Evolutionary conservation across 179 eudicot species (phyloP), one percentile per base, ranked within the genome.

Genomic region (Silene coronaria): DNA sequence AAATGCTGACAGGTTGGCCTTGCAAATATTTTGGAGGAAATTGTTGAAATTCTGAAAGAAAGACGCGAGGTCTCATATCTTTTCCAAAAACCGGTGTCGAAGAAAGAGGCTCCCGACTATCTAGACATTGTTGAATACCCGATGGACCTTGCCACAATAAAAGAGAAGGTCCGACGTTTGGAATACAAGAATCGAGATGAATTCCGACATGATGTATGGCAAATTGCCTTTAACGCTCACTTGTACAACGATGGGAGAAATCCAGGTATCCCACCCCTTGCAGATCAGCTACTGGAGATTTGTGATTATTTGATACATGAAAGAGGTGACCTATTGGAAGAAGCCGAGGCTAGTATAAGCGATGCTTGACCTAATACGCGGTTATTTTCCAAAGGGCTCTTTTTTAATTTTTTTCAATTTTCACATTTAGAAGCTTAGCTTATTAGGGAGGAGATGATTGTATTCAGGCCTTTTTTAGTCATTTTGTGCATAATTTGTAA

Each of bases 61-160:
- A 89, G 82, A 66, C 51, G 16, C 2, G 85, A 87, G 0, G 75
- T 95, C 11, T 95, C 99, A 0, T 95, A 79, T 78, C 91, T 95
- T 69, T 95, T 95, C 81, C 76, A 87, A 38, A 92, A 90, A 73
- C 99, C 99, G 5, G 99, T 95, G 62, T 72, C 91, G 1, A 92
- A 82, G 81, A 95, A 95, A 80, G 97, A 92, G 78, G 99, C 99
- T 59, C 97, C 99, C 0, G 99, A 95, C 81, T 95, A 95, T 82
- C 79, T 79, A 5, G 74, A 86, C 73, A 71, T 87, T 10, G 70
- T 95, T 24, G 57, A 85, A 55, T 85, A 74, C 17, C 99, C 99
- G 0, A 95, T 95, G 99, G 97, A 95, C 79, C 90, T 95, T 42
- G 87, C 97, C 16, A 92, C 95, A 1, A 95, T 95, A 67, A 84